Evolutionary conservation across 2,329 filamentous ascomycete genomes (phyloP), one percentile per base, ranked within the genome.

Genomic region (Xylariales sp.): DNA sequence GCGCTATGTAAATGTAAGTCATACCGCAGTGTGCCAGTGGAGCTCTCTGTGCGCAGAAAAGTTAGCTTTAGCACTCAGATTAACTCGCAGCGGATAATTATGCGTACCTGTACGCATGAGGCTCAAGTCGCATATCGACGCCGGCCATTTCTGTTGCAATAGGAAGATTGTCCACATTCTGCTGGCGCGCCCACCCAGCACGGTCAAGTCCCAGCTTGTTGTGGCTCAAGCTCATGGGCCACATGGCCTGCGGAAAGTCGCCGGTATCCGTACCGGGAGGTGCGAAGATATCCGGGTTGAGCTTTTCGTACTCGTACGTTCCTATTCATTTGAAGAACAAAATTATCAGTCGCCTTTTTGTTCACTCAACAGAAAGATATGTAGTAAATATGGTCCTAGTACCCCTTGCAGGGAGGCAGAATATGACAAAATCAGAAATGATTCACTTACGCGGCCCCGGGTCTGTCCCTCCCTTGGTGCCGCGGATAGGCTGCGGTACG

Each of bases 101-200:
- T n/a, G n/a, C n/a, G n/a, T n/a, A n/a, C n/a, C n/a, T n/a, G 43
- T 81, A 81, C 0, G 71, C 76, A 18, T 73, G 59, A 0, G 73
- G 66, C n/a, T 65, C 67, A 2, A 80, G 63, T 28, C 73, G 66
- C 76, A 79, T 79, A 45, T 79, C 69, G 1, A 79, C 76, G 29
- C 74, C 75, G 0, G 76, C 74, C 70, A 79, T 77, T 12, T 55
- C 59, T 4, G 57, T 70, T 6, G 72, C 63, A 1, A 51, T 42
- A 3, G 76, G 76, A 41, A 81, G 62, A 8, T 74, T 69, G 2
- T 55, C 56, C 0, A 50, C 57, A 48, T 78, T 78, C 52, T 78
- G 70, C 52, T 78, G 67, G 3, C 72, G 59, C 27, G 73, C 67
- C 74, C 67, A 81, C 13, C 76, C 76, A 1, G 72, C 57, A 29